phyloP scores from a whole-genome alignment of 495 filamentous ascomycete species.

The Cercophora sp. region DNA sequence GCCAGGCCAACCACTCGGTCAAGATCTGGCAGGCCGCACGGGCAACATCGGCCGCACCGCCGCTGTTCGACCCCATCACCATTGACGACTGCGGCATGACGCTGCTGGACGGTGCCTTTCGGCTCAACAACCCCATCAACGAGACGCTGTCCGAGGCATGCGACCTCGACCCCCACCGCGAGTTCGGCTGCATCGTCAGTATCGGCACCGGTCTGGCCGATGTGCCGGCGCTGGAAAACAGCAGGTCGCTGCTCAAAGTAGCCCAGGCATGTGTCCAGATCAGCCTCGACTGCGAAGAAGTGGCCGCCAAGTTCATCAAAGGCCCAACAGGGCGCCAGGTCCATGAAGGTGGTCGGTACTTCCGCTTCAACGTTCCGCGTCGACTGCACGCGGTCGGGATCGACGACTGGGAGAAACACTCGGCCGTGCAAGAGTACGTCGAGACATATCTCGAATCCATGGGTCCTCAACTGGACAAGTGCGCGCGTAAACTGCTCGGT shows the following conservation, averaged over 20 bases:
- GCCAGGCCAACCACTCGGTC: conserved; percentile 1
- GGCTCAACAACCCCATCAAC: conserved; percentile 8
- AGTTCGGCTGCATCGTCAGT: conserved; percentile 1
- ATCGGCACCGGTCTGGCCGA: background rate
- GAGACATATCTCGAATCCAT: conserved; percentile 5
- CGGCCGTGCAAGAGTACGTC: conserved; percentile 5
- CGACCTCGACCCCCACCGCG: background rate
- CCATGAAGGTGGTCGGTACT: conserved; percentile 1
- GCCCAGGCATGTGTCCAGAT: conserved; percentile 4
- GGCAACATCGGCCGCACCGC: background rate
- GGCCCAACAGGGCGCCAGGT: background rate
- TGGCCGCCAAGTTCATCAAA: conserved; percentile 2
- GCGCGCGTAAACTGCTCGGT: background rate
- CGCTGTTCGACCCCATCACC: conserved; percentile 1
- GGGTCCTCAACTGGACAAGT: conserved; percentile 4
- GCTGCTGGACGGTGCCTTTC: conserved; percentile 2
- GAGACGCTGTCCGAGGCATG: background rate
- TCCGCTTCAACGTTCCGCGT: conserved; percentile 2
- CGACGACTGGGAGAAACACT: conserved; percentile 2
- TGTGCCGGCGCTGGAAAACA: background rate
- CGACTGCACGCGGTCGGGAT: background rate
- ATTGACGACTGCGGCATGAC: conserved; percentile 6
- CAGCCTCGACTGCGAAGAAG: background rate
- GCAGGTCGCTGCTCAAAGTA: background rate
- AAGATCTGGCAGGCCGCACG: conserved; percentile 1